phyloP scores from a whole-genome alignment of 2,329 filamentous ascomycete genomes.

The Colletotrichum falcatum region DNA sequence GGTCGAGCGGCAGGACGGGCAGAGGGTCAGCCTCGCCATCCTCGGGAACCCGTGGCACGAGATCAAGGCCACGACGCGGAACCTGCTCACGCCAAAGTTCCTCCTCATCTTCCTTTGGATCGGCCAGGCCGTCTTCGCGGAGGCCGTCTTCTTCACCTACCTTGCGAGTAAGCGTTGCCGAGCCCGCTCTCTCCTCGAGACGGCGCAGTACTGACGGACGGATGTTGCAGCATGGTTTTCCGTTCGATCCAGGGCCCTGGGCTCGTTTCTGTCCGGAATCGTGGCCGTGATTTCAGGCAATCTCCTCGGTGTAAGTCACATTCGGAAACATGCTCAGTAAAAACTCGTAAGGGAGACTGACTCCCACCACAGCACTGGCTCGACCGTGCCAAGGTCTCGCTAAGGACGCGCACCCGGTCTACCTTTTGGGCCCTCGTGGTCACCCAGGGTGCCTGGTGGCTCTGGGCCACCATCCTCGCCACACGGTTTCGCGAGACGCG shows the following conservation, averaged over 20 bases:
- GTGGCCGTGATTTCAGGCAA: constrained; percentile 75
- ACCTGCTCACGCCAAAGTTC: constrained; percentile 72
- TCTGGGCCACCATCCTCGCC: constrained; percentile 75
- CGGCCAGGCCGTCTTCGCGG: constrained; percentile 76
- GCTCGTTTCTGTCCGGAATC: constrained; percentile 77
- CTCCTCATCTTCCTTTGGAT: constrained; percentile 76
- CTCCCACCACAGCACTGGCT: constrained; percentile 60
- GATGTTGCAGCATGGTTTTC: constrained; percentile 70
- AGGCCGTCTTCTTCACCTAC: constrained; percentile 80
- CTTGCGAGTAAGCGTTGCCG: constrained; percentile 55
- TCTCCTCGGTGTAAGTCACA: constrained; percentile 65
- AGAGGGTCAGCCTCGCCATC: constrained; percentile 70
- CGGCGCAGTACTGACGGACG: constrained; percentile 11
- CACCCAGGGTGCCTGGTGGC: constrained; percentile 77
- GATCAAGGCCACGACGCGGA: constrained; percentile 67
- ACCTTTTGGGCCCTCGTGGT: constrained; percentile 66
- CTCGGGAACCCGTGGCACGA: constrained; percentile 67
- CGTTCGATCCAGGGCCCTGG: constrained; percentile 76
- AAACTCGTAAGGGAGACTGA: constrained; percentile 24
- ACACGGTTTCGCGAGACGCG: constrained; percentile 67
- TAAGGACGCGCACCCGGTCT: constrained; percentile 65
- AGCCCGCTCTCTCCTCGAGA: too few species aligned
- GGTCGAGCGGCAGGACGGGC: constrained; percentile 75
- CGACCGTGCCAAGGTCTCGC: constrained; percentile 65
- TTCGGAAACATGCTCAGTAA: accelerated